Percentiles rank a stretch among this genome's conserved stretches.
phyloP scores from a whole-genome alignment of 208 protist genomes.

The Trypanosoma conorhini region DNA sequence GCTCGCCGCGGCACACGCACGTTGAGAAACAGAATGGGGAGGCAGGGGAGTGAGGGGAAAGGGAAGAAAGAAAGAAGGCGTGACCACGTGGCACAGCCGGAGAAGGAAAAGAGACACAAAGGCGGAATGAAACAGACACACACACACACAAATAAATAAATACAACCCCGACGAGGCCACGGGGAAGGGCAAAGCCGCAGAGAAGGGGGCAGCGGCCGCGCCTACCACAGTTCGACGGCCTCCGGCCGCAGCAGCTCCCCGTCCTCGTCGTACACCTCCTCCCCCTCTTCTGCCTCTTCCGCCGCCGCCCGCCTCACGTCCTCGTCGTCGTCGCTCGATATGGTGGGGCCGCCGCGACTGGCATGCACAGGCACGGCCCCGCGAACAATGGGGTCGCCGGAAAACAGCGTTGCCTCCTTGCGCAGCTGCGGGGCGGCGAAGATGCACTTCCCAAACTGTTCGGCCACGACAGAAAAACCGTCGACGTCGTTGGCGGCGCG shows the following conservation, averaged over 20 bases:
- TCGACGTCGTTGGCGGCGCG: constrained; percentile 32
- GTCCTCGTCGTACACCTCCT: constrained; percentile 34
- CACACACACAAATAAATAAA: not conserved
- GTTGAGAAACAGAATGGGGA: not conserved
- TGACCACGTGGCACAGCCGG: not conserved
- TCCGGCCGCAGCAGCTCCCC: constrained; percentile 34
- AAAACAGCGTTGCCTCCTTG: constrained; percentile 23
- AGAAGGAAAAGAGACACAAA: too few relatives aligned
- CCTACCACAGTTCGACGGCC: constrained; percentile 39
- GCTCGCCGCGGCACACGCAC: not conserved
- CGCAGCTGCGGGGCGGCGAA: constrained; percentile 38
- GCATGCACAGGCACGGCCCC: not conserved
- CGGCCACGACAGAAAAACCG: constrained; percentile 89
- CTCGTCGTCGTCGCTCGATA: constrained; percentile 15
- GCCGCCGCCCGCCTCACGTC: not conserved
- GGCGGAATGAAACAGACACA: not conserved
- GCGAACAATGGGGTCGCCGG: constrained; percentile 7
- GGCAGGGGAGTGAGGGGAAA: not conserved
- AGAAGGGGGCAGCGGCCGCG: not conserved
- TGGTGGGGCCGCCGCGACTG: not conserved
- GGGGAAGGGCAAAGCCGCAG: not conserved
- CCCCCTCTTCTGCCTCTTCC: not conserved
- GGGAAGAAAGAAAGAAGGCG: not conserved
- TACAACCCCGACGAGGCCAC: not conserved
- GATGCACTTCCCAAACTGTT: constrained; percentile 91